phyloP scores from a whole-genome alignment of 2,329 filamentous ascomycete species.

The Ophiocordyceps camponoti-floridani region DNA sequence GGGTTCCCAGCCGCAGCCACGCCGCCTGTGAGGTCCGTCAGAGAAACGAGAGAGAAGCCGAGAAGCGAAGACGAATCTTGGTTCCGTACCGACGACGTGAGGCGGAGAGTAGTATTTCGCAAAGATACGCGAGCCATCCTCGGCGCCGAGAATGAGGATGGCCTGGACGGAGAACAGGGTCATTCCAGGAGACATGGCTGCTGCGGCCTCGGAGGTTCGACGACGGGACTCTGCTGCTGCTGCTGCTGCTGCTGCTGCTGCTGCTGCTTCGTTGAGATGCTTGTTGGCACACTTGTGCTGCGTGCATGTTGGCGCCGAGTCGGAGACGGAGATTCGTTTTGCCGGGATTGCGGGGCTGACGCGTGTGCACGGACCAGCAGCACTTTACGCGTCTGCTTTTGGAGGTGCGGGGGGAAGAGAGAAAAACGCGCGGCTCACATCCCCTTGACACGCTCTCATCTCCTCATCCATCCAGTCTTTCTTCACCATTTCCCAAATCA shows the following conservation, averaged over 20 bases:
- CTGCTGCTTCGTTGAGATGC: no score
- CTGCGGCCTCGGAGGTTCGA: conserved; percentile 1
- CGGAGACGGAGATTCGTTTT: conserved; percentile 6
- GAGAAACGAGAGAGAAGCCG: not conserved
- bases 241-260: no score
- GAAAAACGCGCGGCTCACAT: not conserved
- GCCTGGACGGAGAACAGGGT: conserved; percentile 63
- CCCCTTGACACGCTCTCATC: not conserved
- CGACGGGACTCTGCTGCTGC: not conserved
- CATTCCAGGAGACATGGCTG: conserved; percentile 53
- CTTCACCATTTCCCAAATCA: not conserved
- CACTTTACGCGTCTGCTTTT: not conserved
- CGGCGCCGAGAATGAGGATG: conserved; percentile 60
- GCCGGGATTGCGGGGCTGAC: conserved; percentile 8
- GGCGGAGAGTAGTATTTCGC: conserved; percentile 74
- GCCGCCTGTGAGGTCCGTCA: conserved; percentile 11
- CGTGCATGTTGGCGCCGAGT: no score
- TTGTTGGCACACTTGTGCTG: no score
- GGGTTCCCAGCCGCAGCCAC: conserved; percentile 46
- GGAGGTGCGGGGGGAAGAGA: not conserved
- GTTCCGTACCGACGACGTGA: conserved; percentile 24
- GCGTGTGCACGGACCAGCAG: conserved; percentile 10
- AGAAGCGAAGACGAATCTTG: not conserved
- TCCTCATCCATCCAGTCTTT: not conserved
- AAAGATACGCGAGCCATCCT: conserved; percentile 83